Conservation (phyloP, 2,329 filamentous ascomycete species). For the Monosporascus sp. region DNA sequence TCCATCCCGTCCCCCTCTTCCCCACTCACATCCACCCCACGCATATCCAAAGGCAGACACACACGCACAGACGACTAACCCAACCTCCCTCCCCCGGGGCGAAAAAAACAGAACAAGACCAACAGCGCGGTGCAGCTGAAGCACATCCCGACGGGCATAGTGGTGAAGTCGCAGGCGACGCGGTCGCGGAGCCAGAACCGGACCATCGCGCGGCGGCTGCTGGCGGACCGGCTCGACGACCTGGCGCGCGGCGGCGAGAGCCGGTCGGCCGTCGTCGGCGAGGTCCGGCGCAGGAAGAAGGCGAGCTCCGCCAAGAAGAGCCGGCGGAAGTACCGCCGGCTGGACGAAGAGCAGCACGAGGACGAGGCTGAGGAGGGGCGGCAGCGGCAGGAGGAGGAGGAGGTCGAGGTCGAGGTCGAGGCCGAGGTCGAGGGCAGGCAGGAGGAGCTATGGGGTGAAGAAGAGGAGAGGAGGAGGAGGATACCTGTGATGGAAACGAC, state of each 20-base stretch:
- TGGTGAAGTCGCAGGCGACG: constrained; percentile 91
- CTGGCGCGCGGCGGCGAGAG: constrained; percentile 65
- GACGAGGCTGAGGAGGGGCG: constrained; percentile 15
- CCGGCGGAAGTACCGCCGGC: constrained; percentile 67
- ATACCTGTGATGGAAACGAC: neutral
- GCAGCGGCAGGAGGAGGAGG: constrained; percentile 12
- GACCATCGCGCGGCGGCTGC: constrained; percentile 71
- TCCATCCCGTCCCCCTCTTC: neutral
- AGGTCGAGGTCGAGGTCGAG: constrained; percentile 9
- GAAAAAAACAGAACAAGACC: constrained; percentile 72
- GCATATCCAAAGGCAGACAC: constrained; percentile 2
- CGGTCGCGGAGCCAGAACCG: constrained; percentile 83
- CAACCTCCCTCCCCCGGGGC: neutral
- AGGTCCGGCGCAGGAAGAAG: constrained; percentile 60
- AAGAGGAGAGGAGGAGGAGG: neutral
- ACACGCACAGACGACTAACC: neutral
- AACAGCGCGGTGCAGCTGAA: constrained; percentile 90
- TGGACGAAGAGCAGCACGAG: constrained; percentile 44
- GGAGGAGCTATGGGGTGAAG: constrained; percentile 4
- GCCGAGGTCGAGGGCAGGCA: neutral
- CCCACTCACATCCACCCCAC: constrained; percentile 2
- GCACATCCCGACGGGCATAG: constrained; percentile 83
- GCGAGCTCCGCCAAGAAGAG: constrained; percentile 78
- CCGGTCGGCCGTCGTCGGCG: constrained; percentile 58
- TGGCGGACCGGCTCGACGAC: constrained; percentile 71